phyloP scores from a whole-genome alignment of 805 yeast genomes.

The Lachancea sp. region DNA sequence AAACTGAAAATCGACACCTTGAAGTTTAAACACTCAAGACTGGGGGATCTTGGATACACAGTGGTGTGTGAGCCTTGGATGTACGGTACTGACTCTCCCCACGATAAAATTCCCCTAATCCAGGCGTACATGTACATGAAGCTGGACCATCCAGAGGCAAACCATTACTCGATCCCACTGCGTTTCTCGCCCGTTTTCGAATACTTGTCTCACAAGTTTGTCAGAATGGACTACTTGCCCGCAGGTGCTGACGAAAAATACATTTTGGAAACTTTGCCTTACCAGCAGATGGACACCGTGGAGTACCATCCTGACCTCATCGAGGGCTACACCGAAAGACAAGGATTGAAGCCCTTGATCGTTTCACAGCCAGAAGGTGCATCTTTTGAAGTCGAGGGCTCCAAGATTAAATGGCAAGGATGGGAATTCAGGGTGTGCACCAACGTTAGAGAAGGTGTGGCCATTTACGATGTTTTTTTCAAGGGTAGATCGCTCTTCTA shows the following conservation, averaged over 20 bases:
- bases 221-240: constrained; percentile 70
- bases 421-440: constrained; percentile 73
- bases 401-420: constrained; percentile 70
- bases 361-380: constrained; percentile 77
- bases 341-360: constrained; percentile 57
- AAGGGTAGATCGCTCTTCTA: constrained; percentile 72
- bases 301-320: constrained; percentile 71
- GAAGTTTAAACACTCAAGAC: constrained; percentile 22
- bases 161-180: constrained; percentile 70
- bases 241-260: constrained; percentile 60
- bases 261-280: constrained; percentile 48
- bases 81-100: constrained; percentile 68
- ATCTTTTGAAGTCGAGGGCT: constrained; percentile 53
- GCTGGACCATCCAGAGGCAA: constrained; percentile 61
- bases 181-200: constrained; percentile 71
- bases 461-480: constrained; percentile 62
- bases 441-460: constrained; percentile 74
- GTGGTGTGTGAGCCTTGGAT: constrained; percentile 78
- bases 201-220: constrained; percentile 49
- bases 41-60: constrained; percentile 20
- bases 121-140: constrained; percentile 74
- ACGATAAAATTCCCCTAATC: constrained; percentile 47
- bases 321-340: constrained; percentile 45
- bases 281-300: constrained; percentile 53
- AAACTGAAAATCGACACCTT: constrained; percentile 57